Evolutionary conservation across 176 grass and related monocot genomes (phyloP).

Genomic region (Avena eriantha): DNA sequence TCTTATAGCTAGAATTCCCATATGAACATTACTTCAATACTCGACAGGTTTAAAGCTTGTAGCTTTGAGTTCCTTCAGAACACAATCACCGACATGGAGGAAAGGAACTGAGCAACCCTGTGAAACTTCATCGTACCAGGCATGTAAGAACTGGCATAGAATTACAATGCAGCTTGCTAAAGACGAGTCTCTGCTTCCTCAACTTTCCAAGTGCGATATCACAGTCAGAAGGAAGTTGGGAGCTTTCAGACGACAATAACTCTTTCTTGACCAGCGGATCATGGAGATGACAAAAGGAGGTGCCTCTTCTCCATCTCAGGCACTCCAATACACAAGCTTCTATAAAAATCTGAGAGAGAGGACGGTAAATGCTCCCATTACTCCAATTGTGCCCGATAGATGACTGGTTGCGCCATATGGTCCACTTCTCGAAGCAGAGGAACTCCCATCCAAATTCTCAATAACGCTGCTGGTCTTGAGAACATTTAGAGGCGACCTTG

Average conservation of each 20-base stretch:
- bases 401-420: slow-evolving; percentile 25
- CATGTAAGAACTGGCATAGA: slow-evolving; percentile 70
- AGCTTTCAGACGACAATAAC: slow-evolving; percentile 28
- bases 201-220: slow-evolving; percentile 57
- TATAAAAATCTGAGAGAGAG: slow-evolving; percentile 69
- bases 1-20: slow-evolving; percentile 69
- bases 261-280: slow-evolving; percentile 56
- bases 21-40: slow-evolving; percentile 69
- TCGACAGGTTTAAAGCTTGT: slow-evolving; percentile 73
- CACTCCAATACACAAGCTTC: slow-evolving; percentile 65
- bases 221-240: slow-evolving; percentile 31
- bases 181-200: slow-evolving; percentile 57
- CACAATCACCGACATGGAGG: slow-evolving; percentile 67
- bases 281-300: slow-evolving; percentile 73
- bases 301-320: slow-evolving; percentile 47
- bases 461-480: slow-evolving; percentile 40
- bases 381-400: slow-evolving; percentile 57
- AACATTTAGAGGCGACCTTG: slow-evolving; percentile 49
- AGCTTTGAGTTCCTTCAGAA: slow-evolving; percentile 61
- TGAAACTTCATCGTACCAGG: slow-evolving; percentile 69
- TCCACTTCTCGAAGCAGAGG: slow-evolving; percentile 46
- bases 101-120: slow-evolving; percentile 65
- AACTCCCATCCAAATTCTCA: slow-evolving; percentile 43
- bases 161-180: slow-evolving; percentile 82
- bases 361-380: slow-evolving; percentile 62